Conservation (phyloP, 2,329 filamentous ascomycete genomes). For the Talaromyces atroroseus region DNA sequence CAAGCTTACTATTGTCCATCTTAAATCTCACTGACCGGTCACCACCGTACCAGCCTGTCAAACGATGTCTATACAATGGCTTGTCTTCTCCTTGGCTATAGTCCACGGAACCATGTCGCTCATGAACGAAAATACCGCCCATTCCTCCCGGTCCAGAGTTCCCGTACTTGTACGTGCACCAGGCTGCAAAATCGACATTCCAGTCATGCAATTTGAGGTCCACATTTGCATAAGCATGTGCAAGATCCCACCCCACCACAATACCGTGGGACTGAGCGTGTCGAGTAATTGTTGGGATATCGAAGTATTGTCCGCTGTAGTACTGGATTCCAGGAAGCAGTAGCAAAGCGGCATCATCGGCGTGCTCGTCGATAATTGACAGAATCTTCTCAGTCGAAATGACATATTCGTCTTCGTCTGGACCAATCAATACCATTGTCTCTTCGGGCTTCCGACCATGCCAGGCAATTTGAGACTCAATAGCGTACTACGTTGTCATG, state of each 20-base stretch:
- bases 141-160: constrained; percentile 78
- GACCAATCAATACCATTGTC: constrained; percentile 68
- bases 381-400: constrained; percentile 68
- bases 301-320: constrained; percentile 81
- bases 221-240: constrained; percentile 78
- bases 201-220: constrained; percentile 73
- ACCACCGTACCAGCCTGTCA: constrained; percentile 80
- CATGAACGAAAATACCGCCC: constrained; percentile 72
- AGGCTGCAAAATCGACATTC: constrained; percentile 83
- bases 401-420: constrained; percentile 50
- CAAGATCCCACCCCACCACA: constrained; percentile 76
- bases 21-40: constrained; percentile 69
- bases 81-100: constrained; percentile 36
- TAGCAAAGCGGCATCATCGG: constrained; percentile 64
- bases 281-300: constrained; percentile 70
- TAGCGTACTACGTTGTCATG: constrained; percentile 58
- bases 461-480: constrained; percentile 71
- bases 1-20: constrained; percentile 61
- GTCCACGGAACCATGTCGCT: constrained; percentile 54
- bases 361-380: constrained; percentile 66
- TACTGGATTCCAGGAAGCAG: constrained; percentile 84
- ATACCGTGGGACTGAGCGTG: constrained; percentile 66
- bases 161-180: constrained; percentile 94
- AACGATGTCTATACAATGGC: constrained; percentile 56
- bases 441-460: constrained; percentile 61